phyloP scores from a whole-genome alignment of 108 stramenopile species.

The Chaetoceros tenuissimus region DNA sequence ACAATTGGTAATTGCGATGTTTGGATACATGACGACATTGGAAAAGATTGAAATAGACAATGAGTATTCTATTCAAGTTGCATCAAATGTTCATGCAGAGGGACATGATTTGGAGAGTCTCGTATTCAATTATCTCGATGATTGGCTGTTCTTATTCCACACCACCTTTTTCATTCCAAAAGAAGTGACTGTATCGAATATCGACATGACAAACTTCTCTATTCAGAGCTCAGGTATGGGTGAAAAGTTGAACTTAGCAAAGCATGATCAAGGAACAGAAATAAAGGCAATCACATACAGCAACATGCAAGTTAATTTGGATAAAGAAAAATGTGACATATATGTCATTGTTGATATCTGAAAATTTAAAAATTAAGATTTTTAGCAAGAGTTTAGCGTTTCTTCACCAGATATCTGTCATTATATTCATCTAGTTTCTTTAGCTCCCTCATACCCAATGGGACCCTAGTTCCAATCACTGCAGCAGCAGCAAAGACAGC shows the following conservation, averaged over 20 bases:
- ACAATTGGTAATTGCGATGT: slow-evolving; percentile 24
- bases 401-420: slow-evolving; percentile 57
- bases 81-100: slow-evolving; percentile 6
- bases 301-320: slow-evolving; percentile 37
- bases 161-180: slow-evolving; percentile 34
- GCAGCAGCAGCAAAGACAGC: slow-evolving; percentile 51
- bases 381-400: neutral
- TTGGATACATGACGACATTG: slow-evolving; percentile 66
- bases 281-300: slow-evolving; percentile 65
- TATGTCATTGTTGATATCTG: slow-evolving; percentile 21
- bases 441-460: slow-evolving; percentile 56
- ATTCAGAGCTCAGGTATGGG: slow-evolving; percentile 18
- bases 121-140: slow-evolving; percentile 59
- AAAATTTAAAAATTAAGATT: neutral
- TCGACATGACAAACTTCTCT: slow-evolving; percentile 5
- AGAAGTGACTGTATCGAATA: slow-evolving; percentile 12
- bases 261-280: slow-evolving; percentile 55
- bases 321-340: slow-evolving; percentile 1
- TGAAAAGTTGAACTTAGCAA: slow-evolving; percentile 27
- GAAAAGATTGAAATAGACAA: slow-evolving; percentile 24
- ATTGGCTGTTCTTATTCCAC: slow-evolving; percentile 56
- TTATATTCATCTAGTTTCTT: slow-evolving; percentile 74
- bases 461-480: slow-evolving; percentile 49
- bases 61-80: slow-evolving; percentile 2
- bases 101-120: slow-evolving; percentile 46